Evolutionary conservation across 371 early-diverging fungal species (phyloP).

Genomic region (Nematocida sp.): DNA sequence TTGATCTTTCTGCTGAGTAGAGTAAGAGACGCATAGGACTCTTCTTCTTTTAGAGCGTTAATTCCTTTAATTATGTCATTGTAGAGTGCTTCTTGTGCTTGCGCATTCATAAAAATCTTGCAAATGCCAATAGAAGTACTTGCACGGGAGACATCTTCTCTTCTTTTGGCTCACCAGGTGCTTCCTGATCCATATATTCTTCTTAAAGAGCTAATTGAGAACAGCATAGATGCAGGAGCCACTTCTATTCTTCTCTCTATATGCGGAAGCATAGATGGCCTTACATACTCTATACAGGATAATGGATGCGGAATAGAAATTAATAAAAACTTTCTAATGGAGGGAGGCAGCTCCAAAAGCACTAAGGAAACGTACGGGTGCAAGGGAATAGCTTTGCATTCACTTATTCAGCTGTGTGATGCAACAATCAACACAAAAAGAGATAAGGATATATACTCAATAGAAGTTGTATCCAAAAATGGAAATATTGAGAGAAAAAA

Average conservation of each 20-base stretch:
- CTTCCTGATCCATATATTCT: constrained; percentile 61
- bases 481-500: neutral
- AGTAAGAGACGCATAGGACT: neutral
- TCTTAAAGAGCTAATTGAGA: constrained; percentile 91
- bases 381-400: constrained; percentile 31
- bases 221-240: constrained; percentile 84
- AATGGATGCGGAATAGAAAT: constrained; percentile 86
- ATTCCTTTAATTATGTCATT: neutral
- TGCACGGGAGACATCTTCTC: constrained; percentile 9
- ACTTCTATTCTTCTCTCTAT: constrained; percentile 74
- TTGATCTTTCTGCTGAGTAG: neutral
- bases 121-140: constrained; percentile 52
- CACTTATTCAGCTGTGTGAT: constrained; percentile 7
- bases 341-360: constrained; percentile 39
- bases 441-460: neutral
- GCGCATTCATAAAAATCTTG: neutral
- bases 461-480: neutral
- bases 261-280: constrained; percentile 74
- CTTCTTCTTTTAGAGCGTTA: neutral
- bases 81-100: neutral
- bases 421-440: constrained; percentile 4
- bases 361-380: constrained; percentile 22
- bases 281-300: constrained; percentile 76
- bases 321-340: constrained; percentile 68
- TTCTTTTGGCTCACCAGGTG: constrained; percentile 18